phyloP scores from a whole-genome alignment of 306 rosid genomes.

The Carpinus viminea region DNA sequence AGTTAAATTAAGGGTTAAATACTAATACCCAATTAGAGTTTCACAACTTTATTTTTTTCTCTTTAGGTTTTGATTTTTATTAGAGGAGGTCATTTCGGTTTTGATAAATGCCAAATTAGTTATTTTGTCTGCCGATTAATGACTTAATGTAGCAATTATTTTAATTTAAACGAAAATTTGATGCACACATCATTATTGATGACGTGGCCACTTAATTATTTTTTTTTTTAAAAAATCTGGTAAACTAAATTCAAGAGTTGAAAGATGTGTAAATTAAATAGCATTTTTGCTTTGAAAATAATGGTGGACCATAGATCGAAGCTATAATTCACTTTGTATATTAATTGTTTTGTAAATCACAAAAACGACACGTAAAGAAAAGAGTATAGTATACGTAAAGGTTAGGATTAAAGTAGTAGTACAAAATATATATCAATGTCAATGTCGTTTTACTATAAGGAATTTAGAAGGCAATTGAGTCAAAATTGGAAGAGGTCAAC shows the following conservation, averaged over 20 bases:
- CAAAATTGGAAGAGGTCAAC: conserved; percentile 39
- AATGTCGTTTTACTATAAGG: not conserved
- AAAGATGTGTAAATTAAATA: not conserved
- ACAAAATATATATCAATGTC: not conserved
- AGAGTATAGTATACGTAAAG: not conserved
- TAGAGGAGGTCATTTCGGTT: too few species aligned
- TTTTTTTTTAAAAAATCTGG: too few species aligned
- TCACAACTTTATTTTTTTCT: too few species aligned
- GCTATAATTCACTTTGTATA: not conserved
- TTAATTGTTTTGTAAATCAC: not conserved
- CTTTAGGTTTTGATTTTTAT: too few species aligned
- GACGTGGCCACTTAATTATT: too few species aligned
- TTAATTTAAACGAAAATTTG: too few species aligned
- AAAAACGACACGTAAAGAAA: not conserved
- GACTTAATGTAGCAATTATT: too few species aligned
- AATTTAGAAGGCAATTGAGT: conserved; percentile 5
- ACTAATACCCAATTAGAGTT: too few species aligned
- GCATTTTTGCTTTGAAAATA: not conserved
- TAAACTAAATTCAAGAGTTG: not conserved
- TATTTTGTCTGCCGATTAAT: too few species aligned
- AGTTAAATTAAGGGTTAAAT: too few species aligned
- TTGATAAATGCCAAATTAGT: too few species aligned
- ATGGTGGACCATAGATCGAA: not conserved
- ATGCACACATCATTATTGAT: too few species aligned
- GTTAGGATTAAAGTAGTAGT: not conserved